Evolutionary conservation across 148 eudicot genomes (phyloP), one percentile per base, ranked within the genome.

Genomic region (Vaccinium myrtillus): DNA sequence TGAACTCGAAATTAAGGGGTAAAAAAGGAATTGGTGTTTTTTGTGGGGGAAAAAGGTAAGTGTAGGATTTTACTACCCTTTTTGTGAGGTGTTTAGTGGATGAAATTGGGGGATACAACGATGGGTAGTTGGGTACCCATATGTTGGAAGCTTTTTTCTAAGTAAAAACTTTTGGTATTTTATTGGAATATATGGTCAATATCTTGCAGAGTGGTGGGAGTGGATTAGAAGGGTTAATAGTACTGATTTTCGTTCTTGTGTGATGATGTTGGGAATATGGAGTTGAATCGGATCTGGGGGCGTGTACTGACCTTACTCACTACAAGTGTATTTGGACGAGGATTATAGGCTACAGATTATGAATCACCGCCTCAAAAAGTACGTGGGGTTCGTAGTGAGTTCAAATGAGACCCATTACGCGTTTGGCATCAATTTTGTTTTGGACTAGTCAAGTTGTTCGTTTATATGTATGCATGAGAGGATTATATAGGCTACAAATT

Each of bases 81-180:
- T 39, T 83, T 84, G 84, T 25, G 82, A 36, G 77, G 59, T 51
- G 16, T 84, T 84, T 65, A 13, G 86, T 78, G 82, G 86, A 75
- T 23, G 77, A 78, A 78, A 79, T 61, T 85, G 84, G 90, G 88
- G 70, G 70, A 75, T 78, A 88, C 77, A 70, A 53, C 78, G 36
- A 32, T 32, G 36, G 36, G 36, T 32, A 32, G 86, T 85, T 76
- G 74, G 84, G 86, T 79, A 84, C 85, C 87, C 86, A 81, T 75
- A 83, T 84, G 86, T 80, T 88, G 80, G 87, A 63, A 83, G 74
- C 84, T 78, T 90, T 90, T 90, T 88, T 82, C 86, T 83, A 87
- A 84, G 83, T 83, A 65, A 65, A 81, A 49, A 73, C 84, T 91
- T 90, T 85, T 87, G 88, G 88, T 81, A 43, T 84, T 86, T 63